Evolutionary conservation across 2,329 filamentous ascomycete species (phyloP), one percentile per base, ranked within the genome.

Genomic region (Aureobasidium sp.): DNA sequence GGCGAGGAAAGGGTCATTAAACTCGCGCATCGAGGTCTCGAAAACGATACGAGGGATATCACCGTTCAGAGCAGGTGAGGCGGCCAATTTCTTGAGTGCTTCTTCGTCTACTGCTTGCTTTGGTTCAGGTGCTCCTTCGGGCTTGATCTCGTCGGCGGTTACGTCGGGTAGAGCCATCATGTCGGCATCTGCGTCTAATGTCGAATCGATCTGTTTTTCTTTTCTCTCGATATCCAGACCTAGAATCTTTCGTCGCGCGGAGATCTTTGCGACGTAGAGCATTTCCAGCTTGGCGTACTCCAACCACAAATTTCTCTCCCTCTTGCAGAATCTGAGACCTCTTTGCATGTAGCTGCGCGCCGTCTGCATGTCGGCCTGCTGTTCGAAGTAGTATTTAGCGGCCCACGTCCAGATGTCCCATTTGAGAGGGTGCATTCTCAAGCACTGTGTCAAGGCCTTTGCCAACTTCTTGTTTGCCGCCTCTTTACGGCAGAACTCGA

Each of bases 41-140:
- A 96, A 97, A 52, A 99, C 90, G 42, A 93, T 91, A 62, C 91
- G 83, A 1, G 94, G 92, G 67, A 99, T 96, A 17, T 91, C 94
- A n/a, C 94, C 94, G 64, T 89, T 90, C 66, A 97, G 81, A 10
- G 91, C 91, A 4, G 93, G 91, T 52, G 91, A 93, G 62, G 81
- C 78, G 41, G 83, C 82, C 17, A 89, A 76, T 64, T 84, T 85
- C 70, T 88, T 80, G 66, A 96, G 77, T 60, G 80, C 79, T 67
- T 78, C 74, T 65, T 79, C 67, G 68, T 85, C 77, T 61, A 81
- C 76, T 62, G 75, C 70, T 23, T 59, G 55, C 58, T 76, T 73
- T 61, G 75, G 82, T 73, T 81, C 72, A 71, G 81, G 77, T 66
- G 78, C 61, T 46, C 76, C 76, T 75, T 68, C 84, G 5, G 84